A percentile compares a stretch with the other conserved stretches of the same genome.
Conservation (phyloP, 495 filamentous ascomycete genomes). For the Alectoria sarmentosa region DNA sequence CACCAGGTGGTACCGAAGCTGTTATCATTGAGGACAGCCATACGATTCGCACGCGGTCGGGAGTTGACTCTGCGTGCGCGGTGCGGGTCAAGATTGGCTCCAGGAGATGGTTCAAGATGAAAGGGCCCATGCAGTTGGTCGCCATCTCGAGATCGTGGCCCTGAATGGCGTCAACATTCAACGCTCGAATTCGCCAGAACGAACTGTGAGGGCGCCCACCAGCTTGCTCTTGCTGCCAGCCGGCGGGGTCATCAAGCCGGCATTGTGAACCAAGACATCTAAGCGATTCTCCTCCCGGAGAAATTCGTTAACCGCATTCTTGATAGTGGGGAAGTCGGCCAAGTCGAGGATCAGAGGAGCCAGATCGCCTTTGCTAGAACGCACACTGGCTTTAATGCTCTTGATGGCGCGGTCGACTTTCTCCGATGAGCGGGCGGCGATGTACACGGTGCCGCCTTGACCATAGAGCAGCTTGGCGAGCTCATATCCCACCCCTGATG, state of each 20-base stretch:
- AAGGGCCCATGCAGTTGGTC: constrained; percentile 44
- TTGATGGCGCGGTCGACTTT: background rate
- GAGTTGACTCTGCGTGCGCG: constrained; percentile 23
- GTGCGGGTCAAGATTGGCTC: constrained; percentile 38
- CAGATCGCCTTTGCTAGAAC: too few species aligned
- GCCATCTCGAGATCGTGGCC: constrained; percentile 41
- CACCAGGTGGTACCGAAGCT: constrained; percentile 25
- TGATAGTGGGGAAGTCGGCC: too few species aligned
- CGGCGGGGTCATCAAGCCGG: constrained; percentile 43
- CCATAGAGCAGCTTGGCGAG: too few species aligned
- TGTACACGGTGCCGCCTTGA: too few species aligned
- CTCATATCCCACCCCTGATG: too few species aligned
- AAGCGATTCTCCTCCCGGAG: constrained; percentile 35
- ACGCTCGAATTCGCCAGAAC: background rate
- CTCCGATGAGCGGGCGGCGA: too few species aligned
- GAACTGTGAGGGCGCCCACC: background rate
- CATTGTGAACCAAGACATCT: constrained; percentile 47
- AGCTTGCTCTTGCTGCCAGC: constrained; percentile 30
- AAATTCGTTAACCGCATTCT: constrained; percentile 28
- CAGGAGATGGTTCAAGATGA: constrained; percentile 41
- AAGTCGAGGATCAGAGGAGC: too few species aligned
- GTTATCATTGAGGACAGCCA: constrained; percentile 34
- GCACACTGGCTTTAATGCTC: too few species aligned
- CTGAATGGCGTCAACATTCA: constrained; percentile 12
- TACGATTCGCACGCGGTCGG: constrained; percentile 34